These are phyloP conservation scores for Yarrowia deformans DNA, from an alignment of 805 yeast species.

Conservation along the genomic window DNA sequence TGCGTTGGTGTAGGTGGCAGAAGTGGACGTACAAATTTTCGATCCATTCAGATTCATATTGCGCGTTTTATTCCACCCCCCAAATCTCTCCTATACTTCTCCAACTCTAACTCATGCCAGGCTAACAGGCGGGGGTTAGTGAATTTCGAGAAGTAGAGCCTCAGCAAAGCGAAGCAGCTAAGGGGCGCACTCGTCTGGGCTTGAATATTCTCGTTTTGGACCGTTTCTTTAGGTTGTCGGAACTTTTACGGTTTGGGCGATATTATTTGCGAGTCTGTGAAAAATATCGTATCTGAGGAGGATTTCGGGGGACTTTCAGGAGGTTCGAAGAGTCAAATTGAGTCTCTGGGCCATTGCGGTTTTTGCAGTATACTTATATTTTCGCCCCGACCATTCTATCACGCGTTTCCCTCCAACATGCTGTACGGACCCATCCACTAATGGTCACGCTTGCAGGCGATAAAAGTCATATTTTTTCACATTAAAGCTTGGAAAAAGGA, in stretches of 20 bases:
- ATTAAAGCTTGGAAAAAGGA: not conserved
- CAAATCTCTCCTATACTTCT: too few species aligned
- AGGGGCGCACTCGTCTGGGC: not conserved
- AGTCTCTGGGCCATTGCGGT: not conserved
- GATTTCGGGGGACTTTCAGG: not conserved
- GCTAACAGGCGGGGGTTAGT: too few species aligned
- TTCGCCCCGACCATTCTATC: too few species aligned
- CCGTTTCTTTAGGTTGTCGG: not conserved
- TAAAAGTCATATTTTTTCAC: constrained; percentile 2
- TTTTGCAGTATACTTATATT: too few species aligned
- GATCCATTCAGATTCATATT: too few species aligned
- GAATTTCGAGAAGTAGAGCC: not conserved
- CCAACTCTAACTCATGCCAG: too few species aligned
- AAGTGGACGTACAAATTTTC: too few species aligned
- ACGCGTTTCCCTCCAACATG: too few species aligned
- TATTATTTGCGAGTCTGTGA: not conserved
- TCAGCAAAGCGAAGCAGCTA: not conserved
- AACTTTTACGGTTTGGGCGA: not conserved
- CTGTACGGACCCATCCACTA: too few species aligned
- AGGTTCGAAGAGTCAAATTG: not conserved
- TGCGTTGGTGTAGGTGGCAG: too few species aligned
- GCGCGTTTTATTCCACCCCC: too few species aligned
- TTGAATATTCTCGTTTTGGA: too few species aligned
- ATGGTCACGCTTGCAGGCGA: not conserved
- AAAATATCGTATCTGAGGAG: not conserved